A percentile compares a stretch with the other conserved stretches of the same genome.
Evolutionary conservation across 176 grass and related monocot species (phyloP).

Genomic region (Saccharum spontaneum): DNA sequence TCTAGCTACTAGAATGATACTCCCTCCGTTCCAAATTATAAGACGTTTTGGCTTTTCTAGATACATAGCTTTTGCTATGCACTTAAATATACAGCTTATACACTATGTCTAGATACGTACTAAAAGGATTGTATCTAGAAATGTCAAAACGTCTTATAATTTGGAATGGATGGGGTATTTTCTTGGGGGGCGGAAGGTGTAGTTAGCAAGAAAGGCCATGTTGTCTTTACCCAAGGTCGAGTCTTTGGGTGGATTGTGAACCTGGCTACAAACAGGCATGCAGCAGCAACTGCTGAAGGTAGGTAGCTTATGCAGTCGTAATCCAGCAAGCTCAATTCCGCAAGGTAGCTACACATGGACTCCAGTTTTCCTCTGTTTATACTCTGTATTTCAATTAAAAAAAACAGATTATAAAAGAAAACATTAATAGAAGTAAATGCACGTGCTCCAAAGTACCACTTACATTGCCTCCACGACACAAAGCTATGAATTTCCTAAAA

Average conservation of each 20-base stretch:
- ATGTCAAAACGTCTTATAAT: too few species aligned
- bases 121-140: too few species aligned
- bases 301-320: conserved; percentile 50
- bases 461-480: conserved; percentile 43
- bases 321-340: conserved; percentile 69
- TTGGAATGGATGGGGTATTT: too few species aligned
- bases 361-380: conserved; percentile 29
- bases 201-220: neutral
- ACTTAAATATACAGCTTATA: too few species aligned
- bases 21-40: too few species aligned
- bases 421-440: neutral
- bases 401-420: neutral
- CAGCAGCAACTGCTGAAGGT: conserved; percentile 59
- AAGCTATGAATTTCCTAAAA: conserved; percentile 50
- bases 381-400: conserved; percentile 20
- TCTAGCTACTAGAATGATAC: too few species aligned
- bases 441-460: conserved; percentile 10
- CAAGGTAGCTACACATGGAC: conserved; percentile 52
- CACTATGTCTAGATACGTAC: too few species aligned
- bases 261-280: conserved; percentile 56
- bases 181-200: neutral
- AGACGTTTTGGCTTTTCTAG: too few species aligned
- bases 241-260: conserved; percentile 50
- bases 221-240: conserved; percentile 59
- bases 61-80: too few species aligned